Conservation (phyloP, 805 yeast genomes). For the Kodamaea sagamina region DNA sequence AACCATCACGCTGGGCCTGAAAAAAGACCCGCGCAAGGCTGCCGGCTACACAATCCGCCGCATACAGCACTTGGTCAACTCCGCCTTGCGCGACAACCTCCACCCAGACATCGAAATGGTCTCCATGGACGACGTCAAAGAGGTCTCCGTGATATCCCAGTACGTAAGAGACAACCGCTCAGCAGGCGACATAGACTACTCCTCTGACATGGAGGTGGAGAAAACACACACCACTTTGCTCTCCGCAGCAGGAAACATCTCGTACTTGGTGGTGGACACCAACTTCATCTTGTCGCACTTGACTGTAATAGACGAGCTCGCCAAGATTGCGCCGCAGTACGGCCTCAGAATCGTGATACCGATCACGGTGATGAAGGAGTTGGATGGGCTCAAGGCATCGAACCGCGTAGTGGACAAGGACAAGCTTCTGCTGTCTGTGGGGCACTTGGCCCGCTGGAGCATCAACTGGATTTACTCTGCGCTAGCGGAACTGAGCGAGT, state of each 20-base stretch:
- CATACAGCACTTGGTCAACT: constrained; percentile 29
- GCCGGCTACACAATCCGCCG: constrained; percentile 24
- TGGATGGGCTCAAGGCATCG: constrained; percentile 77
- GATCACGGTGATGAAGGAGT: constrained; percentile 64
- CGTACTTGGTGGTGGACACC: constrained; percentile 73
- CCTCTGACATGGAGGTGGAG: constrained; percentile 13
- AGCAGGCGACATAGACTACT: constrained; percentile 10
- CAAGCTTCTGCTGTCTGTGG: constrained; percentile 41
- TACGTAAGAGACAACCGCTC: constrained; percentile 25
- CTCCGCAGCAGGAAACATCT: constrained; percentile 17
- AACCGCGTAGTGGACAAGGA: constrained; percentile 17
- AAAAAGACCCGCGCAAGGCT: constrained; percentile 18
- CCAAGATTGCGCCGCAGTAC: constrained; percentile 39
- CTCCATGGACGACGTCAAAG: constrained; percentile 48
- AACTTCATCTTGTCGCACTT: constrained; percentile 77
- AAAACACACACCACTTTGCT: constrained; percentile 14
- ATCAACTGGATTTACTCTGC: constrained; percentile 72
- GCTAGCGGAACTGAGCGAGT: constrained; percentile 52
- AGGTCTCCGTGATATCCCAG: constrained; percentile 45
- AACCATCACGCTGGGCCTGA: constrained; percentile 28
- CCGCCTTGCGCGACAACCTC: constrained; percentile 5
- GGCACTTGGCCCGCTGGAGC: constrained; percentile 66
- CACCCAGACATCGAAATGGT: constrained; percentile 47
- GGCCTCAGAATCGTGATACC: constrained; percentile 67
- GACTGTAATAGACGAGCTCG: constrained; percentile 54